Conservation (phyloP, 78 protist species). For the Tieghemostelium lacteum region DNA sequence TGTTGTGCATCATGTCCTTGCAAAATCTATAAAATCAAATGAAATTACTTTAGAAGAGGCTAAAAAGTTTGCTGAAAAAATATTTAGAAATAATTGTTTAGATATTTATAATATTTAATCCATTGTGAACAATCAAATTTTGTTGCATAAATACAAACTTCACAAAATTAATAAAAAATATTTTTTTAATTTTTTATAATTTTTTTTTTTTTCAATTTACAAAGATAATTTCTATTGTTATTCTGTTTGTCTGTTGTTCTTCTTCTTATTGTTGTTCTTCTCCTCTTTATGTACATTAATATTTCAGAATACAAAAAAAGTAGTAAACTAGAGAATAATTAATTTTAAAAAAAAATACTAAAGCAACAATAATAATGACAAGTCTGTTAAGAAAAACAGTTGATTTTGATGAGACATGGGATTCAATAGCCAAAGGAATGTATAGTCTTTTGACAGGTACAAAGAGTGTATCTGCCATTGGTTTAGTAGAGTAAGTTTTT, state of each 20-base stretch:
- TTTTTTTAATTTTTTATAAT: too few species aligned
- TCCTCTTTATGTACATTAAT: too few species aligned
- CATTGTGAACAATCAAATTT: too few species aligned
- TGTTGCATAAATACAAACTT: too few species aligned
- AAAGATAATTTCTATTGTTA: too few species aligned
- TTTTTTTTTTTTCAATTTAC: too few species aligned
- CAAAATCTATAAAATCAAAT: constrained; percentile 19
- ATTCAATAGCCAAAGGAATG: constrained; percentile 10
- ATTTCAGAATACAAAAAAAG: too few species aligned
- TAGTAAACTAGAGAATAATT: too few species aligned
- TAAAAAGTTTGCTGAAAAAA: constrained; percentile 37
- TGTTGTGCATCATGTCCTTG: background rate
- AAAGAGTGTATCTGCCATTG: constrained; percentile 1
- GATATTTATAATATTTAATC: too few species aligned
- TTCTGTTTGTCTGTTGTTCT: too few species aligned
- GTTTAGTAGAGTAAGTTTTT: constrained; percentile 31
- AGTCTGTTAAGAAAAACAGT: constrained; percentile 18
- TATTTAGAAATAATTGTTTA: constrained; percentile 37
- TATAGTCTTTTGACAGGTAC: constrained; percentile 15
- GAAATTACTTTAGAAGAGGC: constrained; percentile 52
- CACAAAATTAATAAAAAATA: too few species aligned
- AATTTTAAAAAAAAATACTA: background rate
- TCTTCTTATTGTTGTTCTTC: too few species aligned
- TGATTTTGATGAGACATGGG: constrained; percentile 56
- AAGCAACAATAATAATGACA: background rate